Evolutionary conservation across 139 green algal genomes (phyloP), one percentile per base, ranked within the genome.

Genomic region (Chlamydomonas schloesseri): DNA sequence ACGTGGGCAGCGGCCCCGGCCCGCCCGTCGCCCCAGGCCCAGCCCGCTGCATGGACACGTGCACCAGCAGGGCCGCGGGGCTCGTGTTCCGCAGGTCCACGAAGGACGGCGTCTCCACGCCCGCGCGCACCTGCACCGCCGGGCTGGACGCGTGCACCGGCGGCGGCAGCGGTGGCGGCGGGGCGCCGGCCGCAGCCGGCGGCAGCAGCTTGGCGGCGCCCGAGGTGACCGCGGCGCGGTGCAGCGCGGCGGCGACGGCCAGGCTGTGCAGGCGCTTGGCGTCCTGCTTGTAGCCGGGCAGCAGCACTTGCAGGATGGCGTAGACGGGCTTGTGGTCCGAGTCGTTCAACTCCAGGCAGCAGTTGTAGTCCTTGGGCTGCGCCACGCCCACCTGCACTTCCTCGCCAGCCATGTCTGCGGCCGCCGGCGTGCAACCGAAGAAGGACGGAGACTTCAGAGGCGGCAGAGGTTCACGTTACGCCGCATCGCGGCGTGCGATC

Each of bases 311-410:
- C 75, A 98, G 88, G 68, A 85, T 9, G 6, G 91, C 90, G 75
- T 89, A 91, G 47, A 99, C 96, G 17, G 97, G 97, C 91, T 97
- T 98, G 94, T 99, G 97, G 92, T 99, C 97, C 5, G 90, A 97
- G 65, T 98, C 97, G n/a, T 85, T 88, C 20, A 98, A 93, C 50
- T 97, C 90, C 75, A 96, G 85, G 53, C 89, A 91, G n/a, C 90
- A 89, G 77, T 75, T 87, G 91, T 98, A 97, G 58, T 83, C 75
- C 2, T 74, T 8, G 26, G 81, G 34, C 14, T 18, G 6, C 3
- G 1, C 29, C 23, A 79, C 57, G 34, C 4, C 42, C 46, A 79
- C 53, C 33, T 6, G 9, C 34, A 87, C 81, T 69, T 78, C 81
- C 68, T 85, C 79, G 31, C 37, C 79, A 2, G 79, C 47, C 68